These are phyloP conservation scores for Thinopyrum elongatum DNA, from an alignment of 176 grass and related monocot species.

Conservation along the genomic window DNA sequence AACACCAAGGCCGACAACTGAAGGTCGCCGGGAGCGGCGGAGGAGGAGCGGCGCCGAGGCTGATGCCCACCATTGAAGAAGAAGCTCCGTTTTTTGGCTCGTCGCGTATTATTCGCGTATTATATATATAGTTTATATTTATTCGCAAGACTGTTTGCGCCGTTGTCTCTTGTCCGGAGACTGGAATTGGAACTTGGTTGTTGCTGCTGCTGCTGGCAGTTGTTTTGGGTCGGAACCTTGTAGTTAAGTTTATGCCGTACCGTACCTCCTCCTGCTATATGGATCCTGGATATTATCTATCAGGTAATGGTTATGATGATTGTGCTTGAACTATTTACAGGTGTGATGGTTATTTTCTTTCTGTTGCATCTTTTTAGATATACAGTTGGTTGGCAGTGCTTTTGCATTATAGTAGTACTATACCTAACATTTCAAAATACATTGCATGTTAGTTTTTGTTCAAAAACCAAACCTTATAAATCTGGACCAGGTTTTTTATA, in stretches of 20 bases:
- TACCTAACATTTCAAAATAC: too few relatives aligned
- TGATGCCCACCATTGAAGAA: not conserved
- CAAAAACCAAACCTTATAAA: too few relatives aligned
- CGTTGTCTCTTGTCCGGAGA: not conserved
- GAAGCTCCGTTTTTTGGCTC: slow-evolving; percentile 19
- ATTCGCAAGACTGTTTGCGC: not conserved
- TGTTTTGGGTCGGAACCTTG: not conserved
- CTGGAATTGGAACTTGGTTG: not conserved
- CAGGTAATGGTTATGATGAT: not conserved
- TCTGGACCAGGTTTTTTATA: too few relatives aligned
- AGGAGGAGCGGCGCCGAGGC: not conserved
- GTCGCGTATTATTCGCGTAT: not conserved
- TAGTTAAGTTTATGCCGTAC: not conserved
- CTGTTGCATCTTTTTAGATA: too few relatives aligned
- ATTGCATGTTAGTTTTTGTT: too few relatives aligned
- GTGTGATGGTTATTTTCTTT: too few relatives aligned
- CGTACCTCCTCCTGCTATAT: not conserved
- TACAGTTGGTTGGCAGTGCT: too few relatives aligned
- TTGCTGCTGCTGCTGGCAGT: not conserved
- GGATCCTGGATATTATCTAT: not conserved
- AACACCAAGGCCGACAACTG: slow-evolving; percentile 10
- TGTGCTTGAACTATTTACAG: too few relatives aligned
- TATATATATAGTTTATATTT: not conserved
- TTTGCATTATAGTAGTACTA: too few relatives aligned
- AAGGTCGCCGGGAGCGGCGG: not conserved